phyloP scores from a whole-genome alignment of 2,329 filamentous ascomycete genomes.

The Diaporthe velutina region DNA sequence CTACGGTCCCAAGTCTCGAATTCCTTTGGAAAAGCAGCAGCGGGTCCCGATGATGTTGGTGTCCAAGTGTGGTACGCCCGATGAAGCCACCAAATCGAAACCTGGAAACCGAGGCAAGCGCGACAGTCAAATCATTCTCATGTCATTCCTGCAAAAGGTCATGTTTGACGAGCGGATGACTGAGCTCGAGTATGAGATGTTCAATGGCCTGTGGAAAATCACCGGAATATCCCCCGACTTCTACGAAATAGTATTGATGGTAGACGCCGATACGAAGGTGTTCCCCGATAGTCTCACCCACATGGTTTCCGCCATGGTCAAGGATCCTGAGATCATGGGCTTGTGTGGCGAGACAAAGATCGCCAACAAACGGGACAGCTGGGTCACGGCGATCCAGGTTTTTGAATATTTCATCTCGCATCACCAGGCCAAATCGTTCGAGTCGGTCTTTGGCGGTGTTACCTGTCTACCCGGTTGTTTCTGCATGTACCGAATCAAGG shows the following conservation, averaged over 20 bases:
- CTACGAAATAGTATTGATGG: conserved; percentile 98
- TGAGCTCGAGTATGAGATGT: conserved; percentile 99
- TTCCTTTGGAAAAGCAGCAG: conserved; percentile 90
- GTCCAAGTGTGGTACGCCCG: conserved; percentile 94
- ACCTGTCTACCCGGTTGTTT: conserved; percentile 99
- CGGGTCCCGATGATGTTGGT: conserved; percentile 97
- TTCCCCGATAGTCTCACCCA: conserved; percentile 98
- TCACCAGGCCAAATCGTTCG: conserved; percentile 96
- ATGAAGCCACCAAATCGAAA: conserved; percentile 84
- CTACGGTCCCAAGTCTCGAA: conserved; percentile 84
- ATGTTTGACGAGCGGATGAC: conserved; percentile 99
- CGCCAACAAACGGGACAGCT: conserved; percentile 94
- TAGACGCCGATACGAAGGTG: conserved; percentile 98
- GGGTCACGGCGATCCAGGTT: conserved; percentile 98
- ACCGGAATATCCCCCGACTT: conserved; percentile 98
- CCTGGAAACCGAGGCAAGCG: conserved; percentile 98
- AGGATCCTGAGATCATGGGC: conserved; percentile 99
- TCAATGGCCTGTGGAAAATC: conserved; percentile 98
- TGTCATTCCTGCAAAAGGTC: conserved; percentile 99
- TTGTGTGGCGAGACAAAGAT: conserved; percentile 99
- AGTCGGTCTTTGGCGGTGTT: conserved; percentile 98
- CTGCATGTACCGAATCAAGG: conserved; percentile 99
- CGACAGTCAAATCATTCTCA: conserved; percentile 98
- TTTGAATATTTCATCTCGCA: conserved; percentile 99
- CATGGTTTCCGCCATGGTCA: conserved; percentile 99